Conservation (phyloP, 2,329 filamentous ascomycete genomes). For the Graphilbum fragrans region DNA sequence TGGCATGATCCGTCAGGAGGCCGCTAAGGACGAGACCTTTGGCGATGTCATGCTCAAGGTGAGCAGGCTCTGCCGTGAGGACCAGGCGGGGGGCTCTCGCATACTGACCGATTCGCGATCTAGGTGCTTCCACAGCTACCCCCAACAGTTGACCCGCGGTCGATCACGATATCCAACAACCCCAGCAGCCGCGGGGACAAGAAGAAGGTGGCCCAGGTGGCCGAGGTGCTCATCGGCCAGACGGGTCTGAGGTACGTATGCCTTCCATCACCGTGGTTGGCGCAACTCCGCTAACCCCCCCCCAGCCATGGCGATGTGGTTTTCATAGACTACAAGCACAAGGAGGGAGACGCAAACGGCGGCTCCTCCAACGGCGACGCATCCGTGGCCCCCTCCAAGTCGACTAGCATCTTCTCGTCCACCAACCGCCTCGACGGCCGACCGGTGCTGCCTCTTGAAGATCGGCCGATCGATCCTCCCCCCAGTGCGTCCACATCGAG, state of each 20-base stretch:
- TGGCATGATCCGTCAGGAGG: slow-evolving; percentile 77
- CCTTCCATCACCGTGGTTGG: too few relatives aligned
- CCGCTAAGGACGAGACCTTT: slow-evolving; percentile 66
- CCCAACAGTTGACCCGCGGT: slow-evolving; percentile 45
- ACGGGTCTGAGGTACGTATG: slow-evolving; percentile 44
- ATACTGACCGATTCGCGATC: slow-evolving; percentile 9
- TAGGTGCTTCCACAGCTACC: slow-evolving; percentile 49
- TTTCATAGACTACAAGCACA: slow-evolving; percentile 68
- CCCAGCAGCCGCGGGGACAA: slow-evolving; percentile 41
- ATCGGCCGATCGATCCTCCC: slow-evolving; percentile 49
- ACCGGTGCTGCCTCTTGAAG: slow-evolving; percentile 56
- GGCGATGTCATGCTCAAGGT: slow-evolving; percentile 44
- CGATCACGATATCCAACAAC: slow-evolving; percentile 49
- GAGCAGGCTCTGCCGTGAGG: slow-evolving; percentile 8
- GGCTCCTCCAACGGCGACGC: slow-evolving; percentile 11
- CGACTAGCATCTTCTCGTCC: slow-evolving; percentile 23
- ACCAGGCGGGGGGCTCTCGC: neutral
- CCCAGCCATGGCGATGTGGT: slow-evolving; percentile 79
- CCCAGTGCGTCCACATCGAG: slow-evolving; percentile 24
- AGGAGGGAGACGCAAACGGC: slow-evolving; percentile 31
- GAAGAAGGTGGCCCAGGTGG: slow-evolving; percentile 46
- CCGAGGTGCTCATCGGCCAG: slow-evolving; percentile 40
- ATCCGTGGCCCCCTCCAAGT: neutral
- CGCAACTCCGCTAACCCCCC: too few relatives aligned
- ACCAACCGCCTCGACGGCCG: slow-evolving; percentile 68